phyloP scores from a whole-genome alignment of 139 green algal species.

The Chlamydomonas incerta region DNA sequence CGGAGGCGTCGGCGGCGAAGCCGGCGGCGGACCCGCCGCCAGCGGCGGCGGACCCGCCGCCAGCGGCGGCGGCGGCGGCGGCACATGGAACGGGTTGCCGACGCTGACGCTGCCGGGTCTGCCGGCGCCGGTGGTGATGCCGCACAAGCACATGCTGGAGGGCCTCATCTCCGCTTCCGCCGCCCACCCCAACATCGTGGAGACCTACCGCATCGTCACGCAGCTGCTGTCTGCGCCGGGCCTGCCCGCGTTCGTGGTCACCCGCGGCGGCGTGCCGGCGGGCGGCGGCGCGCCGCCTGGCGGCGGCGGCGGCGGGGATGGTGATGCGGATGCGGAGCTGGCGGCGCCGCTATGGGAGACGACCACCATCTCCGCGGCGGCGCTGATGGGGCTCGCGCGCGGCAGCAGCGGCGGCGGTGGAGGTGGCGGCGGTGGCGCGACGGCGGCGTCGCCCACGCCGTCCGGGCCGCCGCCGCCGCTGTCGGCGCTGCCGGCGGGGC shows the following conservation, averaged over 20 bases:
- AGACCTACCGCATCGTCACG: conserved; percentile 45
- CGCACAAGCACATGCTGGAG: conserved; percentile 46
- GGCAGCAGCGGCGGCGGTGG: not conserved
- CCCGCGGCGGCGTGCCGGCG: not conserved
- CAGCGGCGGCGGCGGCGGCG: too few species aligned
- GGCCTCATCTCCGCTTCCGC: conserved; percentile 23
- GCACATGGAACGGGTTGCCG: not conserved
- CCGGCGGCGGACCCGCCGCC: too few species aligned
- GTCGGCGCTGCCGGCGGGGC: not conserved
- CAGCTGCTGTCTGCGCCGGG: conserved; percentile 17
- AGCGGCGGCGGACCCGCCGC: not conserved
- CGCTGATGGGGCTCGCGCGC: not conserved
- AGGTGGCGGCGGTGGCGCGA: not conserved
- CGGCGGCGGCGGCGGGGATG: too few species aligned
- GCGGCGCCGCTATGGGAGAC: conserved; percentile 33
- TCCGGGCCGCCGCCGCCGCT: not conserved
- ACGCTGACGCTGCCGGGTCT: conserved; percentile 14
- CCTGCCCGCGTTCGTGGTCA: conserved; percentile 29
- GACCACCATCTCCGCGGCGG: not conserved
- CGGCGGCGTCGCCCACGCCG: not conserved
- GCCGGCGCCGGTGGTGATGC: conserved; percentile 20
- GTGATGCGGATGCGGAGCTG: too few species aligned
- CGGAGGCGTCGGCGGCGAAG: too few species aligned
- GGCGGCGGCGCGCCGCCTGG: too few species aligned
- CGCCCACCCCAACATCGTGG: conserved; percentile 45